Conservation (phyloP, 805 yeast species). For the Hanseniaspora lindneri region DNA sequence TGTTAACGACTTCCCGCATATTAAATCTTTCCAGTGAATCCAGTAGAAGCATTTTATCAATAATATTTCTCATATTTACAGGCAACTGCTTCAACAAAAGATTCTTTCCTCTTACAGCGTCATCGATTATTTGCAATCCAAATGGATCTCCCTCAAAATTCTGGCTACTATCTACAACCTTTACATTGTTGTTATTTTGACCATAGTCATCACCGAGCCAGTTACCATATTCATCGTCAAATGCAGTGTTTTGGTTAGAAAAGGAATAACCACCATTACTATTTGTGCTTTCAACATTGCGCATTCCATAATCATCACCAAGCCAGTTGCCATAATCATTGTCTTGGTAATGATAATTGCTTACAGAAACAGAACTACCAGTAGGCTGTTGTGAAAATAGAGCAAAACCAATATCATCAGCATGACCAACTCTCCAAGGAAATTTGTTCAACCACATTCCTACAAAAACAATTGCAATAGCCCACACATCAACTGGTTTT, state of each 20-base stretch:
- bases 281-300: constrained; percentile 28
- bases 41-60: constrained; percentile 6
- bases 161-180: constrained; percentile 1
- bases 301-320: constrained; percentile 48
- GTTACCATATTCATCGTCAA: constrained; percentile 8
- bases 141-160: constrained; percentile 10
- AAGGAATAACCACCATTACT: not conserved
- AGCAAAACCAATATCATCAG: constrained; percentile 53
- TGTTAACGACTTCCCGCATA: constrained; percentile 11
- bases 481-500: constrained; percentile 83
- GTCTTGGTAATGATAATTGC: not conserved
- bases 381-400: constrained; percentile 44
- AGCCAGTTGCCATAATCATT: constrained; percentile 25
- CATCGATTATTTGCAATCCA: constrained; percentile 6
- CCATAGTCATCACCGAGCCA: constrained; percentile 16
- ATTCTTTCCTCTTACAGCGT: constrained; percentile 13
- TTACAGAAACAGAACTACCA: not conserved
- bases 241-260: not conserved
- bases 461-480: constrained; percentile 80
- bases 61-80: constrained; percentile 6
- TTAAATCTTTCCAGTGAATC: constrained; percentile 12
- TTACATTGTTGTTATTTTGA: constrained; percentile 13
- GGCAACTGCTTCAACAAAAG: constrained; percentile 12
- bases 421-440: constrained; percentile 92
- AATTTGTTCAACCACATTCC: constrained; percentile 79